phyloP scores from a whole-genome alignment of 768 basidiomycete species.

The Boletus tylopilopsis region DNA sequence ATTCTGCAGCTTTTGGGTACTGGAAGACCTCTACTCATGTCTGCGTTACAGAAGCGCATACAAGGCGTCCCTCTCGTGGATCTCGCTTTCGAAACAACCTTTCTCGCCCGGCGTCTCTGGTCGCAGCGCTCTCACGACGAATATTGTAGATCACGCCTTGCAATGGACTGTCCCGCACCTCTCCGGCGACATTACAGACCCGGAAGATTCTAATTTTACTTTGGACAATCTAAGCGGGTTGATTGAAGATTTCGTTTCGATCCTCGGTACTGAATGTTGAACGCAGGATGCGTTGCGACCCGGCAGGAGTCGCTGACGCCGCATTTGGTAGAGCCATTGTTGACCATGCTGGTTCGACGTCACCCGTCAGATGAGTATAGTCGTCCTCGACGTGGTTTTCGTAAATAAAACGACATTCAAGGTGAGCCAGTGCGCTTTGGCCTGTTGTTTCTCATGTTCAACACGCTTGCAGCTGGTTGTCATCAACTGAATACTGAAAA shows the following conservation, averaged over 20 bases:
- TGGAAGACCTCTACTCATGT: constrained; percentile 16
- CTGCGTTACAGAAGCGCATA: constrained; percentile 27
- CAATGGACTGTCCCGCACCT: constrained; percentile 52
- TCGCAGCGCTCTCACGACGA: constrained; percentile 25
- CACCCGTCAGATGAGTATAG: constrained; percentile 44
- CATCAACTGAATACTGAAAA: constrained; percentile 76
- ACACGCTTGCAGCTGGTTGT: constrained; percentile 48
- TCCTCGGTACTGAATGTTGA: not conserved
- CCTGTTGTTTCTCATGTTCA: not conserved
- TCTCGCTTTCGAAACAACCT: constrained; percentile 30
- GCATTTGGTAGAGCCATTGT: constrained; percentile 67
- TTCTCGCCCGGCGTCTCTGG: constrained; percentile 27
- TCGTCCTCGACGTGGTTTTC: constrained; percentile 43
- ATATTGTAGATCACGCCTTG: constrained; percentile 43
- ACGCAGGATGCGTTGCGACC: constrained; percentile 10
- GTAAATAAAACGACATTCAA: constrained; percentile 51
- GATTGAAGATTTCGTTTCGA: not conserved
- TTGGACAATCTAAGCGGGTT: constrained; percentile 40
- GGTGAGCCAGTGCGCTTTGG: constrained; percentile 37
- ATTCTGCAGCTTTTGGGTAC: constrained; percentile 27
- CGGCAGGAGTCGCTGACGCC: constrained; percentile 34
- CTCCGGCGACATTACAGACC: constrained; percentile 31
- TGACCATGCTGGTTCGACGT: constrained; percentile 60
- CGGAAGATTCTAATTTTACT: constrained; percentile 16
- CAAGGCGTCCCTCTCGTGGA: constrained; percentile 22